phyloP scores from a whole-genome alignment of 768 basidiomycete species.

The Asterophora parasitica region DNA sequence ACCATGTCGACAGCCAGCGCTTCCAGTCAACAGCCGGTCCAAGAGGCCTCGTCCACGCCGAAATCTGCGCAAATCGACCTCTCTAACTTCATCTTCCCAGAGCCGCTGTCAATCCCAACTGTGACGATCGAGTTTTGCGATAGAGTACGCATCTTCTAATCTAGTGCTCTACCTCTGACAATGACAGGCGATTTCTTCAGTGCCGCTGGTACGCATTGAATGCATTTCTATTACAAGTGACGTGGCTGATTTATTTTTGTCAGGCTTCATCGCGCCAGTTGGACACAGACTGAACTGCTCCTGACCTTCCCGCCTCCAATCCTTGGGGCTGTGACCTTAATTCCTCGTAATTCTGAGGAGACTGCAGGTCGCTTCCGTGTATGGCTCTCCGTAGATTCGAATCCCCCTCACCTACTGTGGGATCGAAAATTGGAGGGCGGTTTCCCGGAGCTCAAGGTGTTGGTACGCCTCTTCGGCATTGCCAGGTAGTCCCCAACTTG shows the following conservation, averaged over 20 bases:
- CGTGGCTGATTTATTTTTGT: conserved; percentile 4
- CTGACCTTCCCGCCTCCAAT: conserved; percentile 84
- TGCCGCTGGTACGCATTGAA: conserved; percentile 69
- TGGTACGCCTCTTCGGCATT: conserved; percentile 38
- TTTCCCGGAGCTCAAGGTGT: conserved; percentile 84
- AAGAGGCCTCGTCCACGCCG: neutral
- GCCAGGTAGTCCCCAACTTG: neutral
- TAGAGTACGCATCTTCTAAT: conserved; percentile 48
- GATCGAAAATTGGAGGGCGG: conserved; percentile 88
- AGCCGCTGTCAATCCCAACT: conserved; percentile 37
- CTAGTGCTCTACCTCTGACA: neutral
- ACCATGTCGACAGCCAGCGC: conserved; percentile 2
- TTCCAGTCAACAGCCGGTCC: conserved; percentile 1
- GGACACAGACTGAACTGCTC: conserved; percentile 91
- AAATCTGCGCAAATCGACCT: conserved; percentile 31
- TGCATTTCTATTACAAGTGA: neutral
- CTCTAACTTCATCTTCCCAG: conserved; percentile 53
- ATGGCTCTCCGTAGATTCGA: conserved; percentile 56
- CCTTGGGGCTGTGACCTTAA: conserved; percentile 60
- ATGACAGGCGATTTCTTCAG: conserved; percentile 27
- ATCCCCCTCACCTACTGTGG: conserved; percentile 60
- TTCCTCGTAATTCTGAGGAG: conserved; percentile 75
- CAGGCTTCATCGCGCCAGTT: conserved; percentile 90
- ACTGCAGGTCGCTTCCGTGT: conserved; percentile 89
- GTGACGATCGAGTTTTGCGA: conserved; percentile 93